These are phyloP conservation scores for Thuja plicata DNA, from an alignment of 83 land plant species.

Conservation along the genomic window DNA sequence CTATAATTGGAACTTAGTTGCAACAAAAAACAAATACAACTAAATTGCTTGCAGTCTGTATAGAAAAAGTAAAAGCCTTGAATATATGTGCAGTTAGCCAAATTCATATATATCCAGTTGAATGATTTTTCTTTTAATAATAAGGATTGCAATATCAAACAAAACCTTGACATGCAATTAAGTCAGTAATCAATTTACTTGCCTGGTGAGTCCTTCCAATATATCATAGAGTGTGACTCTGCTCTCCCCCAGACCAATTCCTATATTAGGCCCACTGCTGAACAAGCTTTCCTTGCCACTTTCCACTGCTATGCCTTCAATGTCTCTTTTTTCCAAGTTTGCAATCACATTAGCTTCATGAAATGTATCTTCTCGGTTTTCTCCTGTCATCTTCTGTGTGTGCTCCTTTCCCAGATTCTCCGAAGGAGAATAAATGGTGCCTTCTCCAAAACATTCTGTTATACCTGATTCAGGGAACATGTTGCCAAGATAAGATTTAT, in stretches of 20 bases:
- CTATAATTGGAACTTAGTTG: background rate
- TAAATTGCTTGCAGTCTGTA: background rate
- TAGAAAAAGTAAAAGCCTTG: background rate
- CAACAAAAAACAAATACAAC: background rate
- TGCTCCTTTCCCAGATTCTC: background rate
- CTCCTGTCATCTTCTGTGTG: constrained; percentile 2
- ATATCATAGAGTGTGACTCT: background rate
- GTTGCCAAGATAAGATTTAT: background rate
- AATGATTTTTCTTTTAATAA: background rate
- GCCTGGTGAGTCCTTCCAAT: constrained; percentile 4
- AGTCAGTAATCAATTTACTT: background rate
- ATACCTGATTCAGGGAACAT: background rate
- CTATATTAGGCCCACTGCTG: background rate
- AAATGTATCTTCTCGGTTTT: background rate
- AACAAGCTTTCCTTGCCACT: background rate
- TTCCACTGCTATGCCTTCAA: background rate
- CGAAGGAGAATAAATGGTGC: background rate
- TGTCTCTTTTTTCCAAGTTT: background rate
- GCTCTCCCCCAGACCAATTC: background rate
- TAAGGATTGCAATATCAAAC: background rate
- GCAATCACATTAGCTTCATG: background rate
- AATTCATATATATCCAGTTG: background rate
- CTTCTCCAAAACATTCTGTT: constrained; percentile 11
- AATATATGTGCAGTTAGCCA: background rate
- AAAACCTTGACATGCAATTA: background rate